phyloP scores from a whole-genome alignment of 805 yeast genomes.

The Cyberlindnera maritima region DNA sequence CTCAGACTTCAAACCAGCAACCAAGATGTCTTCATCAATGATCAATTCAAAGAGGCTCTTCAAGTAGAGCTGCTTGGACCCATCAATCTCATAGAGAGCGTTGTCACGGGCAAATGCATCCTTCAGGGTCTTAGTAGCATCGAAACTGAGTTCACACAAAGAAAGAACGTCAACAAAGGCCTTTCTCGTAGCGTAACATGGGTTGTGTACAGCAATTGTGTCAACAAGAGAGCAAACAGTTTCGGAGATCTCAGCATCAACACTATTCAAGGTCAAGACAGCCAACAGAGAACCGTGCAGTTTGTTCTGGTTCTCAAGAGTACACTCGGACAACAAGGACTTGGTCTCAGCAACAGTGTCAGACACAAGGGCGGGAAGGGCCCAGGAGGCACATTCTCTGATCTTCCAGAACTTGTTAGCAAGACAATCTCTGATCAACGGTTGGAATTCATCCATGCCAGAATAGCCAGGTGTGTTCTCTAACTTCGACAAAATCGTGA shows the following conservation, averaged over 20 bases:
- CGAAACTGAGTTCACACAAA: constrained; percentile 1
- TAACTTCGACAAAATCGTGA: constrained; percentile 68
- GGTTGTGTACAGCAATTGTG: constrained; percentile 22
- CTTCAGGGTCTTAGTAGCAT: constrained; percentile 28
- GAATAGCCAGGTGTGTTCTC: constrained; percentile 56
- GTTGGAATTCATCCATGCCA: constrained; percentile 51
- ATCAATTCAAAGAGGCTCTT: constrained; percentile 32
- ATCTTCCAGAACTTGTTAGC: constrained; percentile 70
- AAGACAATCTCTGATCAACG: constrained; percentile 46
- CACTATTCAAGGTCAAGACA: constrained; percentile 33
- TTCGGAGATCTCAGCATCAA: constrained; percentile 9
- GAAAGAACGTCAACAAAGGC: constrained; percentile 29
- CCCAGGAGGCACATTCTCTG: constrained; percentile 81
- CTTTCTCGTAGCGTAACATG: constrained; percentile 34
- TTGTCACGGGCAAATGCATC: constrained; percentile 36
- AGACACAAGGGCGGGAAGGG: constrained; percentile 51
- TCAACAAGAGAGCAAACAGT: constrained; percentile 8
- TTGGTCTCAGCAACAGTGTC: constrained; percentile 30
- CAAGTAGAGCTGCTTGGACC: constrained; percentile 48
- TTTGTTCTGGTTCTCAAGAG: constrained; percentile 37
- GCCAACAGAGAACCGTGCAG: constrained; percentile 63
- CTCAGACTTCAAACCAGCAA: constrained; percentile 36
- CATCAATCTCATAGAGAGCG: constrained; percentile 35
- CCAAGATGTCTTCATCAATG: constrained; percentile 26
- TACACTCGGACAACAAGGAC: constrained; percentile 24